A percentile compares a stretch with the other conserved stretches of the same genome.
Evolutionary conservation across 306 rosid species (phyloP).

Genomic region (Cicer yamashitae): DNA sequence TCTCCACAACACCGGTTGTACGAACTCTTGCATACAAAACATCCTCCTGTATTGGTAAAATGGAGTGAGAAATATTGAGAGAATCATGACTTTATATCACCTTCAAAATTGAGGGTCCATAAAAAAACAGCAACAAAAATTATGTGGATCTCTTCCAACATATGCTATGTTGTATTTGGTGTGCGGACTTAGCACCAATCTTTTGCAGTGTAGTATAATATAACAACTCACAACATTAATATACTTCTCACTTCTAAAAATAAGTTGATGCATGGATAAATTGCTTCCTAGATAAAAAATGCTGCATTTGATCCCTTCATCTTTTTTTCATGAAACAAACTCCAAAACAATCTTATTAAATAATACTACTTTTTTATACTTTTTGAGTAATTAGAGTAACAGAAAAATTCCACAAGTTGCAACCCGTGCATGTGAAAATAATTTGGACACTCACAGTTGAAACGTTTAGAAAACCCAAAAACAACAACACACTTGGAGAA

Average conservation of each 20-base stretch:
- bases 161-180: neutral
- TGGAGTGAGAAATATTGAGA: conserved; percentile 34
- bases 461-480: conserved; percentile 1
- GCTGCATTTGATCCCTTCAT: neutral
- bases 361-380: neutral
- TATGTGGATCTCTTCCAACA: neutral
- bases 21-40: conserved; percentile 96
- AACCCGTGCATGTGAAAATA: neutral
- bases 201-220: conserved; percentile 2
- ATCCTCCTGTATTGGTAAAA: conserved; percentile 75
- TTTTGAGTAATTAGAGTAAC: neutral
- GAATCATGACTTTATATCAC: neutral
- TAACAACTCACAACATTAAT: neutral
- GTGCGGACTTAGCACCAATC: neutral
- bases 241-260: conserved; percentile 24
- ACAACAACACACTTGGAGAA: conserved; percentile 16
- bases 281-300: neutral
- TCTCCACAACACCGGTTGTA: conserved; percentile 98
- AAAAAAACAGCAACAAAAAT: neutral
- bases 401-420: neutral
- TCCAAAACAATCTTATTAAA: conserved; percentile 24
- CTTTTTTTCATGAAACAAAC: neutral
- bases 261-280: neutral
- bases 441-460: conserved; percentile 1
- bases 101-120: conserved; percentile 10